Conservation (phyloP, 371 early-diverging fungal genomes). For the Mortierella sp. region DNA sequence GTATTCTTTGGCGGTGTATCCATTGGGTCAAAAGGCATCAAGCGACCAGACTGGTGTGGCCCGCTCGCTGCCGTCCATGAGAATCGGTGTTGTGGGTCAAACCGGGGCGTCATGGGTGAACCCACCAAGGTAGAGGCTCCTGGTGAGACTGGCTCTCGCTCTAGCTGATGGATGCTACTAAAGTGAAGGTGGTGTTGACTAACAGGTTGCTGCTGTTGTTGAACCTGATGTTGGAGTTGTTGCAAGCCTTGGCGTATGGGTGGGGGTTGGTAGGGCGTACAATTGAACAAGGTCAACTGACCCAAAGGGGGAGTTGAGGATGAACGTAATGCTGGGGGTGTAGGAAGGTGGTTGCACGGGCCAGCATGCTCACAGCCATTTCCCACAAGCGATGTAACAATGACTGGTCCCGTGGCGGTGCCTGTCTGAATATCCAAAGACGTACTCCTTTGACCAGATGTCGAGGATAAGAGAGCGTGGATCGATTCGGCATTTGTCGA, state of each 20-base stretch:
- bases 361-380: too few relatives aligned
- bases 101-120: conserved; percentile 27
- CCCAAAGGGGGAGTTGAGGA: too few relatives aligned
- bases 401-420: not conserved
- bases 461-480: too few relatives aligned
- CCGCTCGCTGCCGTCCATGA: conserved; percentile 19
- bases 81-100: conserved; percentile 4
- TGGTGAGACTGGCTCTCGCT: conserved; percentile 23
- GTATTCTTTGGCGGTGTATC: too few relatives aligned
- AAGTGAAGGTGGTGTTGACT: conserved; percentile 8
- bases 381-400: not conserved
- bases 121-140: conserved; percentile 32
- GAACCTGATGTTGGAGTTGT: conserved; percentile 5
- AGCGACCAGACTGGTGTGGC: not conserved
- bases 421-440: not conserved
- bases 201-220: not conserved
- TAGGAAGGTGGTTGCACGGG: too few relatives aligned
- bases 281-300: not conserved
- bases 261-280: conserved; percentile 25
- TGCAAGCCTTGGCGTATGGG: conserved; percentile 19
- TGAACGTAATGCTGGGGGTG: too few relatives aligned
- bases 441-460: not conserved
- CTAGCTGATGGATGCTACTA: conserved; percentile 4
- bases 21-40: too few relatives aligned
- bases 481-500: too few relatives aligned